These are phyloP conservation scores for Pochonia chlamydosporia DNA, from an alignment of 2,329 filamentous ascomycete species.

Conservation along the genomic window DNA sequence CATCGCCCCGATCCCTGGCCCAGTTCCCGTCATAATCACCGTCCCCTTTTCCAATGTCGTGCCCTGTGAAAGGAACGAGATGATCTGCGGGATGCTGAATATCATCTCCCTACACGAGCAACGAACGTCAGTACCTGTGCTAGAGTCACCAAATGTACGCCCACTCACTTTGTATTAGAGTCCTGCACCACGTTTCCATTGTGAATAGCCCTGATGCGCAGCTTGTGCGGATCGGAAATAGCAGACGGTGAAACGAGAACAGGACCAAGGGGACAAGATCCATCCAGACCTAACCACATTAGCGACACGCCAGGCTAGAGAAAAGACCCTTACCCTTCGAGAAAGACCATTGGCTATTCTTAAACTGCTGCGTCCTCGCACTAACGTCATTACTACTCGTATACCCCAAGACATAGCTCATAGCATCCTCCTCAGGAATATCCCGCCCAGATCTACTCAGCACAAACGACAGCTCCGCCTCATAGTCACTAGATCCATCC, in stretches of 20 bases:
- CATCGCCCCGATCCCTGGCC: conserved; percentile 33
- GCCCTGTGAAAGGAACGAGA: conserved; percentile 52
- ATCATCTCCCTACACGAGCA: conserved; percentile 39
- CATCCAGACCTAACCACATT: conserved; percentile 34
- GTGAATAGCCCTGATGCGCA: conserved; percentile 25
- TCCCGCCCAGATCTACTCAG: conserved; percentile 35
- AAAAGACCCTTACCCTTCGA: conserved; percentile 26
- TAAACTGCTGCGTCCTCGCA: conserved; percentile 29
- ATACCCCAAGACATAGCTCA: conserved; percentile 34
- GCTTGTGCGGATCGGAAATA: conserved; percentile 24
- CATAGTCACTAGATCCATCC: conserved; percentile 32
- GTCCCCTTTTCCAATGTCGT: conserved; percentile 56
- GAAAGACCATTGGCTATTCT: conserved; percentile 35
- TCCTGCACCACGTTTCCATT: conserved; percentile 33
- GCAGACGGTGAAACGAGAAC: conserved; percentile 23
- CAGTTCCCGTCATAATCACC: conserved; percentile 58
- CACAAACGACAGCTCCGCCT: conserved; percentile 32
- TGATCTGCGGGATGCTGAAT: conserved; percentile 50
- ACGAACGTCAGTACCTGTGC: no score
- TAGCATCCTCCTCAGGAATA: conserved; percentile 27
- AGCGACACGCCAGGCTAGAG: conserved; percentile 9
- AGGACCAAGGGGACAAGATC: conserved; percentile 42
- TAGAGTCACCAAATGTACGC: no score
- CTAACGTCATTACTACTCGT: conserved; percentile 33
- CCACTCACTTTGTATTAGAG: conserved; percentile 22